Base-by-base conservation (phyloP, 768 basidiomycete species). In the Suillus subluteus region DNA sequence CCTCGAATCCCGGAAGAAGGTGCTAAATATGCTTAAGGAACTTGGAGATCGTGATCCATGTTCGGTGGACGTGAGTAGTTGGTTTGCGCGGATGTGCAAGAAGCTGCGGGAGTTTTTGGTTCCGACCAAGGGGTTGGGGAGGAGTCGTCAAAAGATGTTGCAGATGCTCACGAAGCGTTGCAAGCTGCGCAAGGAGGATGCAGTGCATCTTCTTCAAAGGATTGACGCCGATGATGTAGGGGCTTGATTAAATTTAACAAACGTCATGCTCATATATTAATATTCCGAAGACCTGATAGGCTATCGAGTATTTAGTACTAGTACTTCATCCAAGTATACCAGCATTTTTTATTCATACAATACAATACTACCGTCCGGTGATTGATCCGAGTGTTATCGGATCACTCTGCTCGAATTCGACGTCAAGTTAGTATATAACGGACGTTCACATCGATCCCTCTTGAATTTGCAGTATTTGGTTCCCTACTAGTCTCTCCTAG, bases 161-260 rank as follows among this genome's bases (percentile, higher is more conserved):
- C n/a, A 62, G 56, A 40, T n/a, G 26, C 55, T 64, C 26, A 73
- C 67, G 52, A 78, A 77, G 63, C 76, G 77, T 54, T 78, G 77
- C 69, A 66, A 58, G 44, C 40, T 77, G 62, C 66, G 70, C 38
- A 56, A 62, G 12, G 69, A 66, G 48, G 32, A 68, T 54, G 76
- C 74, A 30, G 67, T 63, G 23, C 67, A 73, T 6, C 69, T 77
- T 32, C 70, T 76, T 41, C 44, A 2, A 16, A 70, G 69, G 63
- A 59, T 76, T 43, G 67, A 67, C 6, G 18, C 21, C 32, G 55
- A 56, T n/a, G 54, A 21, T 3, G 32, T 21, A 9, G 11, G 5
- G 11, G 21, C 30, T 55, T 32, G 16, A 55, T 32, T 30, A 4
- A 30, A 21, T 55, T 6, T 21, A 55, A 6, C 30, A 18, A 56